Percentiles rank a stretch among this genome's conserved stretches.
phyloP scores from a whole-genome alignment of 768 basidiomycete genomes.

The Neoboletus magnificus region DNA sequence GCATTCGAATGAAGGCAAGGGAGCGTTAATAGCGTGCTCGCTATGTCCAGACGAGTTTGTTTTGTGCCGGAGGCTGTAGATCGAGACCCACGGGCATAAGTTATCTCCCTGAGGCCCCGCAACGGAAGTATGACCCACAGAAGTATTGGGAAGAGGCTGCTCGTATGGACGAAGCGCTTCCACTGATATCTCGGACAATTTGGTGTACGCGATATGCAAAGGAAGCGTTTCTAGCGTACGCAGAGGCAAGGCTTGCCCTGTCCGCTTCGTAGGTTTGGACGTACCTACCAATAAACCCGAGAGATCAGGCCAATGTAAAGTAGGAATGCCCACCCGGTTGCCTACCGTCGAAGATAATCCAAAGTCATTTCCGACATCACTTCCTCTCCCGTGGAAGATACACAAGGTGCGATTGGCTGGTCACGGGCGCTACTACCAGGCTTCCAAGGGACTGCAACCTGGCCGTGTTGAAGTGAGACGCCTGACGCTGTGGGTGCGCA shows the following conservation, averaged over 20 bases:
- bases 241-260: slow-evolving; percentile 32
- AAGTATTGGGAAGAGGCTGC: slow-evolving; percentile 2
- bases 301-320: slow-evolving; percentile 1
- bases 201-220: slow-evolving; percentile 29
- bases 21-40: slow-evolving; percentile 22
- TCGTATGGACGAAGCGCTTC: not conserved
- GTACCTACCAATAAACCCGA: slow-evolving; percentile 20
- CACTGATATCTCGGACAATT: not conserved
- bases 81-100: not conserved
- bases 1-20: slow-evolving; percentile 30
- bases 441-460: not conserved
- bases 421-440: not conserved
- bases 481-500: not conserved
- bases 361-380: slow-evolving; percentile 30
- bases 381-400: slow-evolving; percentile 16
- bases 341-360: slow-evolving; percentile 30
- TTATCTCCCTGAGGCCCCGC: not conserved
- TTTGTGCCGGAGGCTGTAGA: slow-evolving; percentile 18
- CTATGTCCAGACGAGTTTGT: slow-evolving; percentile 27
- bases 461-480: not conserved
- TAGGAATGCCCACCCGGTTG: not conserved
- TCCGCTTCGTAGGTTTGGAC: slow-evolving; percentile 32
- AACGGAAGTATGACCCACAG: slow-evolving; percentile 14
- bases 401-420: not conserved
- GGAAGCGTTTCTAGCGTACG: slow-evolving; percentile 29